phyloP scores from a whole-genome alignment of 441 rosid species.

The Brassica balearica region DNA sequence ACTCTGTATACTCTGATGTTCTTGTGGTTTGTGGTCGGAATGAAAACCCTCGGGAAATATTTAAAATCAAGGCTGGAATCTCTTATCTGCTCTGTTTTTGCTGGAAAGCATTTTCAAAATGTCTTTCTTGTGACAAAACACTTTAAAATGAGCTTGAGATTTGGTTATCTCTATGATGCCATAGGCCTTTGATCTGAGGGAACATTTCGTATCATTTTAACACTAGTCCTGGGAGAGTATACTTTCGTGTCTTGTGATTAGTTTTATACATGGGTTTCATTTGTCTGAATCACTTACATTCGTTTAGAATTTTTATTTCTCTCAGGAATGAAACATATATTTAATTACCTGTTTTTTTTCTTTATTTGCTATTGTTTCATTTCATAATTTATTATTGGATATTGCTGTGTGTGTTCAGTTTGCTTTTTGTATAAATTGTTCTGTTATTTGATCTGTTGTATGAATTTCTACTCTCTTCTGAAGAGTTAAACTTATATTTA shows the following conservation, averaged over 20 bases:
- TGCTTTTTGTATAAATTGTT: background rate
- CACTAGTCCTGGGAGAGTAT: slow-evolving; percentile 27
- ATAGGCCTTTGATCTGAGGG: slow-evolving; percentile 71
- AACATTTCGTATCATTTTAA: slow-evolving; percentile 33
- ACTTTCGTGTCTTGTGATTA: background rate
- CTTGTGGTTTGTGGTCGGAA: slow-evolving; percentile 10
- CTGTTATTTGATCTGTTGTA: background rate
- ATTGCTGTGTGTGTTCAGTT: no score
- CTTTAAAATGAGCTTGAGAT: slow-evolving; percentile 59
- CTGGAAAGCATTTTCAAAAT: slow-evolving; percentile 18
- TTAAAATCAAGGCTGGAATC: slow-evolving; percentile 70
- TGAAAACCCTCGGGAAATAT: slow-evolving; percentile 34
- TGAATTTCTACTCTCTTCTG: background rate
- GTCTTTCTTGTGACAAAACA: slow-evolving; percentile 53
- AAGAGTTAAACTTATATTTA: background rate
- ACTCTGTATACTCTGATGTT: slow-evolving; percentile 10
- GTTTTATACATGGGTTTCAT: background rate
- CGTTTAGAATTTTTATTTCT: background rate
- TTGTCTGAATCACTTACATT: background rate
- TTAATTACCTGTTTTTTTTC: no score
- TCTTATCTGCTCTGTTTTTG: slow-evolving; percentile 51
- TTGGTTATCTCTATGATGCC: slow-evolving; percentile 55
- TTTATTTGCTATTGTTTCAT: no score
- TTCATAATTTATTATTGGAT: no score
- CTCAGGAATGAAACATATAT: background rate